Conservation (phyloP, 129 eudicot species). For the Dittrichia graveolens region DNA sequence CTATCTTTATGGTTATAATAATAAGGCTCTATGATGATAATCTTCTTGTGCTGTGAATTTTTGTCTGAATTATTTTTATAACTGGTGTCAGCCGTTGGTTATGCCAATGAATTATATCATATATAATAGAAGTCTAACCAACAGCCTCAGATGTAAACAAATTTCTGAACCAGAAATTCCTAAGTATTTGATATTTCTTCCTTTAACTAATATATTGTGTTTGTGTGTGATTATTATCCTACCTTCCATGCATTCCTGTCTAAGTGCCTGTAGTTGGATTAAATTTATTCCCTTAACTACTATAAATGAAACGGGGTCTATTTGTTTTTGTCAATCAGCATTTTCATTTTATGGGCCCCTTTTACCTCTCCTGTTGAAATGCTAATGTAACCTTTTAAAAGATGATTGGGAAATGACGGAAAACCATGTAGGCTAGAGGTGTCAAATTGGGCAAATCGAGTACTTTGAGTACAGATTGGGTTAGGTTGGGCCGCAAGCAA, state of each 20-base stretch:
- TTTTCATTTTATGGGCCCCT: background rate
- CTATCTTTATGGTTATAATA: too few species aligned
- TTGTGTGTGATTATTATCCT: background rate
- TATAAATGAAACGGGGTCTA: background rate
- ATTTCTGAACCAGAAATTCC: background rate
- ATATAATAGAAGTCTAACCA: too few species aligned
- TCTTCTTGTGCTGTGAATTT: too few species aligned
- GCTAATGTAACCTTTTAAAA: too few species aligned
- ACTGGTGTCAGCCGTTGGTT: background rate
- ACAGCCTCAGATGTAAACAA: background rate
- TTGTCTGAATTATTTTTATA: background rate
- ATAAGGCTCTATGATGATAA: too few species aligned
- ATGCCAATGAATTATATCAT: too few species aligned
- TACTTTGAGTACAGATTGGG: background rate
- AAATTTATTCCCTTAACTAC: constrained; percentile 1
- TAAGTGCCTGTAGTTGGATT: background rate
- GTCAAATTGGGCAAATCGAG: background rate
- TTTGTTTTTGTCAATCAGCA: background rate
- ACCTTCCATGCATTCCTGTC: background rate
- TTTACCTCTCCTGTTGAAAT: too few species aligned
- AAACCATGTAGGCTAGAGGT: background rate
- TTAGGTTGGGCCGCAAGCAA: background rate
- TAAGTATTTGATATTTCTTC: background rate
- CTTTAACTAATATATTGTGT: background rate
- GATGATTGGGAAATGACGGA: background rate